A percentile compares a stretch with the other conserved stretches of the same genome.
These are phyloP conservation scores for Brettanomyces bruxellensis DNA, from an alignment of 805 yeast species.

Conservation along the genomic window DNA sequence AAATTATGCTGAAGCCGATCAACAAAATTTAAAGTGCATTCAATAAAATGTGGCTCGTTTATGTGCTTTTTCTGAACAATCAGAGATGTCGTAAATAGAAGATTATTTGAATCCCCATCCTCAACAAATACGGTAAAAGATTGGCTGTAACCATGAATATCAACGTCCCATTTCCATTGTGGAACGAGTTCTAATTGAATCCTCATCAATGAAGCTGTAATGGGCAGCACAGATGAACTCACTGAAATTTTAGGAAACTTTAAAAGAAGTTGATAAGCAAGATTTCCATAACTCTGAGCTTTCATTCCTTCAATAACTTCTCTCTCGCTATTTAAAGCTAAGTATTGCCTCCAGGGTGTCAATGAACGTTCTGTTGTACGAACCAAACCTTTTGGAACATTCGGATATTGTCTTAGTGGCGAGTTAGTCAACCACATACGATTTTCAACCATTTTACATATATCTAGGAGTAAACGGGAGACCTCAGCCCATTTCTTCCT, in stretches of 20 bases:
- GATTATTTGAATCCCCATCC: conserved; percentile 72
- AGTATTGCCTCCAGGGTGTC: conserved; percentile 75
- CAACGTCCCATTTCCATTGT: conserved; percentile 68
- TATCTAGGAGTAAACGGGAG: conserved; percentile 45
- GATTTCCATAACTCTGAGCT: conserved; percentile 55
- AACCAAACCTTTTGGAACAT: conserved; percentile 64
- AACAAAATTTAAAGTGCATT: conserved; percentile 46
- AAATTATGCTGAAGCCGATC: conserved; percentile 62
- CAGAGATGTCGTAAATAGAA: conserved; percentile 52
- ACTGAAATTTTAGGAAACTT: conserved; percentile 67
- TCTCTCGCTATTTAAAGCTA: conserved; percentile 46
- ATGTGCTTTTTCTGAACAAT: conserved; percentile 40
- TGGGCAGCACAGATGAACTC: conserved; percentile 61
- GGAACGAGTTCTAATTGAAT: conserved; percentile 64
- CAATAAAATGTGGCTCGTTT: conserved; percentile 47
- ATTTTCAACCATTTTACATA: conserved; percentile 73
- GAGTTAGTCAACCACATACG: conserved; percentile 80
- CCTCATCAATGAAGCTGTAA: conserved; percentile 58
- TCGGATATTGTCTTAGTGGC: conserved; percentile 75
- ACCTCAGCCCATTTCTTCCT: conserved; percentile 63
- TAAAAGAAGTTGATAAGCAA: conserved; percentile 47
- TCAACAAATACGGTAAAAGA: conserved; percentile 66
- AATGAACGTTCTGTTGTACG: conserved; percentile 70
- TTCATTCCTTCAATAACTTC: conserved; percentile 77
- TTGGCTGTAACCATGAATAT: conserved; percentile 56